Conservation (phyloP, 306 rosid genomes). For the Trifolium pratense region DNA sequence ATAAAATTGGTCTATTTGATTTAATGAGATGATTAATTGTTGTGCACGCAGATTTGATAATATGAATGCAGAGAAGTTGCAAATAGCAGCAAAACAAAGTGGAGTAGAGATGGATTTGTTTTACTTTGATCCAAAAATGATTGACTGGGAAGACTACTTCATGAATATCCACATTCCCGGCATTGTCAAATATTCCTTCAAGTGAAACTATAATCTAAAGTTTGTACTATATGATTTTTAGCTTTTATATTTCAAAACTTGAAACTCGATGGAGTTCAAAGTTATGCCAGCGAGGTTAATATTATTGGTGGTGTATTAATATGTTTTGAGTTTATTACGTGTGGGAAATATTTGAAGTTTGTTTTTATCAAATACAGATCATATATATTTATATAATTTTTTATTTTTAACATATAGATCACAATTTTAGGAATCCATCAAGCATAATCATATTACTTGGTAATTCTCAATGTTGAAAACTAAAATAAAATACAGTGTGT, state of each 20-base stretch:
- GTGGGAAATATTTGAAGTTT: background rate
- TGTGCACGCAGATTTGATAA: conserved; percentile 66
- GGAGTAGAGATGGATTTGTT: conserved; percentile 56
- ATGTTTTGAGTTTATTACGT: background rate
- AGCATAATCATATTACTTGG: no score
- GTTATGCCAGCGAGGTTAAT: background rate
- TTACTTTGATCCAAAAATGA: conserved; percentile 64
- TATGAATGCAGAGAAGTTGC: conserved; percentile 65
- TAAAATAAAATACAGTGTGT: no score
- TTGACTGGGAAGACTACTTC: conserved; percentile 79
- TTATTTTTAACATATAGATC: no score
- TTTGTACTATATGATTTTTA: background rate
- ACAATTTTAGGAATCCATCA: no score
- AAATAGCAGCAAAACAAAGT: conserved; percentile 50
- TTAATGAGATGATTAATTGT: background rate
- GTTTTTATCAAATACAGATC: no score
- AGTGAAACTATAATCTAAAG: conserved; percentile 40
- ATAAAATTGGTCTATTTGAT: background rate
- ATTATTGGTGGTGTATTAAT: conserved; percentile 1
- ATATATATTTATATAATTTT: no score
- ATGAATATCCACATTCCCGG: conserved; percentile 63
- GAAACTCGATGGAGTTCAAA: conserved; percentile 8
- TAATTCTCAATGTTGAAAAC: no score
- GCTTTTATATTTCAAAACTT: background rate
- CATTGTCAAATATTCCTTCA: conserved; percentile 63